A percentile compares a stretch with the other conserved stretches of the same genome.
phyloP scores from a whole-genome alignment of 2,329 filamentous ascomycete species.

The Pseudophaeomoniella oleicola region DNA sequence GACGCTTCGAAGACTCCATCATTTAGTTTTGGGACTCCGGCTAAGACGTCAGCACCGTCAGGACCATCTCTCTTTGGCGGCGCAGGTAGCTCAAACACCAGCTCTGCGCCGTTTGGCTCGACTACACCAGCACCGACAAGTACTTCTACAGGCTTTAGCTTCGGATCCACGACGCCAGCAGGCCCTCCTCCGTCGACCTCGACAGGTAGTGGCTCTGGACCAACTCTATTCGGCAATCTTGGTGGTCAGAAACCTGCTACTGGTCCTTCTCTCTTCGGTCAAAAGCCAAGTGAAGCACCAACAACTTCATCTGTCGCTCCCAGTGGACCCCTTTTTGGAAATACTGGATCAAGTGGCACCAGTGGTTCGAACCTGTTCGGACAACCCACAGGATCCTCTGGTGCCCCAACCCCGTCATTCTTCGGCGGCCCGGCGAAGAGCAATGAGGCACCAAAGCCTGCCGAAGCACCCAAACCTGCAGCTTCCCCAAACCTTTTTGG shows the following conservation, averaged over 20 bases:
- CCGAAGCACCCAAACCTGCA: not conserved
- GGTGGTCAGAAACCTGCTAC: conserved; percentile 1
- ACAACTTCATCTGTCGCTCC: conserved; percentile 2
- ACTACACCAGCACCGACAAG: conserved; percentile 22
- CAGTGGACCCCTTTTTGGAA: conserved; percentile 5
- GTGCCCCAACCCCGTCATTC: conserved; percentile 4
- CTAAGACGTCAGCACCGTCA: conserved; percentile 2
- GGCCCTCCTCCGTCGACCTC: conserved; percentile 27
- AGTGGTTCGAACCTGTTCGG: conserved; percentile 2
- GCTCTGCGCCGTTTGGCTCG: conserved; percentile 4
- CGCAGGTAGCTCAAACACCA: conserved; percentile 11
- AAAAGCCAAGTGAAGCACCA: conserved; percentile 1
- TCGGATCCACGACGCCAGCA: conserved; percentile 34
- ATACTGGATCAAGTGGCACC: conserved; percentile 1
- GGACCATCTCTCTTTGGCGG: conserved; percentile 8
- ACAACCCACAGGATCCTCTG: conserved; percentile 2
- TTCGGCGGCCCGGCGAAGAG: not conserved
- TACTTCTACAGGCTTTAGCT: conserved; percentile 20
- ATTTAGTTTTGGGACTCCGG: conserved; percentile 7
- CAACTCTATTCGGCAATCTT: conserved; percentile 5
- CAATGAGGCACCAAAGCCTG: not conserved
- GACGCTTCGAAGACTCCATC: conserved; percentile 5
- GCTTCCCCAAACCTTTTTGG: conserved; percentile 17
- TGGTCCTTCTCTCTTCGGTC: conserved; percentile 4
- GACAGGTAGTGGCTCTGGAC: conserved; percentile 11